Conservation (phyloP, 352 stramenopile species). For the Pythium dissimile region DNA sequence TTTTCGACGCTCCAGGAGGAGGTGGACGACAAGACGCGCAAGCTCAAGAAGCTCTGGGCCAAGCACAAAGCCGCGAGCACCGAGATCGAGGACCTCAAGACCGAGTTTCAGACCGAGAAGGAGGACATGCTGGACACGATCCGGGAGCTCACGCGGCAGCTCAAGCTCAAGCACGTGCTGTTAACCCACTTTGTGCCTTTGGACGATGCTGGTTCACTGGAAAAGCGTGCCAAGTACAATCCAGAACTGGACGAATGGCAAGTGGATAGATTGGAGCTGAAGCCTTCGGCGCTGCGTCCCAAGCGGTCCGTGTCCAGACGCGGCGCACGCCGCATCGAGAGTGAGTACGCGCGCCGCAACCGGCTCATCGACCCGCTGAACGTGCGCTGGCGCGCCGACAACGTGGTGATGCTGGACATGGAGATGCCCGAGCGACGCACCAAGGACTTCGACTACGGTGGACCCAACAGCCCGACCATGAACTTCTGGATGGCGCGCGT, state of each 20-base stretch:
- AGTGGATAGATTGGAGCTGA: slow-evolving; percentile 67
- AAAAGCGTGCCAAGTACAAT: slow-evolving; percentile 87
- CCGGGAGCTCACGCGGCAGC: slow-evolving; percentile 89
- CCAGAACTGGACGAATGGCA: slow-evolving; percentile 89
- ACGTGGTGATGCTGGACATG: slow-evolving; percentile 89
- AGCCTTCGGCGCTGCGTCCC: slow-evolving; percentile 48
- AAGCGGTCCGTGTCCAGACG: slow-evolving; percentile 60
- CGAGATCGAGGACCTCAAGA: slow-evolving; percentile 92
- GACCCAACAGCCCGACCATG: slow-evolving; percentile 35
- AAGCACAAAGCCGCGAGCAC: slow-evolving; percentile 90
- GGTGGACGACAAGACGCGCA: slow-evolving; percentile 93
- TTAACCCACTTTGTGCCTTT: slow-evolving; percentile 87
- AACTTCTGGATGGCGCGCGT: slow-evolving; percentile 65
- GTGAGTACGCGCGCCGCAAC: slow-evolving; percentile 85
- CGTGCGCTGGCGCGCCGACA: slow-evolving; percentile 84
- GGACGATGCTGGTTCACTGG: slow-evolving; percentile 62
- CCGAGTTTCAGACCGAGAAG: slow-evolving; percentile 92
- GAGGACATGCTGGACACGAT: slow-evolving; percentile 95
- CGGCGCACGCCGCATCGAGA: slow-evolving; percentile 85
- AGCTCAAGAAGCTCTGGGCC: slow-evolving; percentile 94
- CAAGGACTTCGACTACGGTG: slow-evolving; percentile 70
- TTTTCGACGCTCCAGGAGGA: slow-evolving; percentile 89
- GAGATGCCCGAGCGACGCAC: slow-evolving; percentile 84
- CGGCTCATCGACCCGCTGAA: slow-evolving; percentile 86
- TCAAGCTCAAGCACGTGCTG: slow-evolving; percentile 95